Evolutionary conservation across 352 stramenopile genomes (phyloP).

Genomic region (Halophytophthora batemanensis): DNA sequence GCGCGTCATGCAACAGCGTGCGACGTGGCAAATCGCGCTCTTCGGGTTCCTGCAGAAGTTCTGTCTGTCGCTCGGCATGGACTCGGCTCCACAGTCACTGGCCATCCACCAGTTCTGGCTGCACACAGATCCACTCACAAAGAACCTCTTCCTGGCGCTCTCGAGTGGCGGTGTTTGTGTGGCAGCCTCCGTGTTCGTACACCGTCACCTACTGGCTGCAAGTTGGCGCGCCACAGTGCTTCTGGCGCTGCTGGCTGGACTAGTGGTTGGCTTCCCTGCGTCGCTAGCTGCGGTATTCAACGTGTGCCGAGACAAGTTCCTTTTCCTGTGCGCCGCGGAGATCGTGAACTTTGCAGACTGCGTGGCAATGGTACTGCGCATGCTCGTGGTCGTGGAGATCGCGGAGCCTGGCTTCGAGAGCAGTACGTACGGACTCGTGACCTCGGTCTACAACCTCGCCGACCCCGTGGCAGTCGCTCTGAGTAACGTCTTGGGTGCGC

Average conservation of each 20-base stretch:
- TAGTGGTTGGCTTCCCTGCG: constrained; percentile 33
- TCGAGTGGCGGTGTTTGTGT: constrained; percentile 49
- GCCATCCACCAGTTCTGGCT: constrained; percentile 63
- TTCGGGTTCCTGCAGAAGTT: constrained; percentile 69
- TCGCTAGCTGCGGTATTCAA: constrained; percentile 56
- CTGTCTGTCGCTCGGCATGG: constrained; percentile 50
- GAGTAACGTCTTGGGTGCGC: constrained; percentile 53
- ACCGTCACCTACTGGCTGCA: constrained; percentile 49
- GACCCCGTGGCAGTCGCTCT: constrained; percentile 52
- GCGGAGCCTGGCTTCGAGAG: constrained; percentile 72
- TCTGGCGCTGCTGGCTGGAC: constrained; percentile 38
- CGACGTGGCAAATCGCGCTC: constrained; percentile 67
- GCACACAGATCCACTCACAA: constrained; percentile 55
- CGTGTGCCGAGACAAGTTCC: constrained; percentile 56
- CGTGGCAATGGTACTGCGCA: constrained; percentile 70
- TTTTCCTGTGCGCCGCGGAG: constrained; percentile 53
- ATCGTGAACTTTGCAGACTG: constrained; percentile 60
- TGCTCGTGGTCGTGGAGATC: constrained; percentile 78
- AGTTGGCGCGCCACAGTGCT: constrained; percentile 62
- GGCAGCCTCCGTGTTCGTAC: constrained; percentile 49
- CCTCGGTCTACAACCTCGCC: constrained; percentile 73
- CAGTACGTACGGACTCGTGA: constrained; percentile 74
- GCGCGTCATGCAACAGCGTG: constrained; percentile 54
- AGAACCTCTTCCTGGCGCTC: constrained; percentile 57
- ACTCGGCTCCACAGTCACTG: constrained; percentile 42